Evolutionary conservation across 805 yeast species (phyloP).

Genomic region (Yueomyces sinensis): DNA sequence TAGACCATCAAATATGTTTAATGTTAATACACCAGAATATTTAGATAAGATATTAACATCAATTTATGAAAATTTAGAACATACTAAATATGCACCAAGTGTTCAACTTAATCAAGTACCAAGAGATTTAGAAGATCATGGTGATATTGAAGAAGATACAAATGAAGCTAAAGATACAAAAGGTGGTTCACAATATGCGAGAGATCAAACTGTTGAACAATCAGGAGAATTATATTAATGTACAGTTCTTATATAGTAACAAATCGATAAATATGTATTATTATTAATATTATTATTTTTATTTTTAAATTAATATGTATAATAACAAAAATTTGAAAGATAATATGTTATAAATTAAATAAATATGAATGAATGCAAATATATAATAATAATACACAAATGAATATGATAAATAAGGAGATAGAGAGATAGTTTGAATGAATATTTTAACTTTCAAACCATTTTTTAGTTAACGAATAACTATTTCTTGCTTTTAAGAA

Average conservation of each 20-base stretch:
- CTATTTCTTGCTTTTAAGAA: conserved; percentile 42
- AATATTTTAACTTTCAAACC: too few relatives aligned
- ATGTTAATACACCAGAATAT: conserved; percentile 89
- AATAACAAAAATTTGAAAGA: too few relatives aligned
- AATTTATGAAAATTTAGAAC: conserved; percentile 65
- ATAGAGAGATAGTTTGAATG: not conserved
- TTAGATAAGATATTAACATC: conserved; percentile 71
- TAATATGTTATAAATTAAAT: too few relatives aligned
- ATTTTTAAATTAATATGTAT: too few relatives aligned
- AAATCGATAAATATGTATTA: too few relatives aligned
- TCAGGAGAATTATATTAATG: conserved; percentile 56
- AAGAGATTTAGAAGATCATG: conserved; percentile 72
- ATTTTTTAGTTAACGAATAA: conserved; percentile 29
- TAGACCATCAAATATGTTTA: conserved; percentile 90
- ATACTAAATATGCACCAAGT: conserved; percentile 94
- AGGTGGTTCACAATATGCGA: conserved; percentile 80
- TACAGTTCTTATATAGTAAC: too few relatives aligned
- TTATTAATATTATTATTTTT: too few relatives aligned
- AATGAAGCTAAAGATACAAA: conserved; percentile 70
- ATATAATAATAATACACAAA: too few relatives aligned
- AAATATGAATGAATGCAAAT: too few relatives aligned
- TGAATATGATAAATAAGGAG: not conserved
- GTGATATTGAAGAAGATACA: conserved; percentile 78
- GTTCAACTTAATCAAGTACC: conserved; percentile 90
- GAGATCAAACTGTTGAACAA: conserved; percentile 60